Evolutionary conservation across 345 rosid genomes (phyloP).

Genomic region (Jatropha curcas): DNA sequence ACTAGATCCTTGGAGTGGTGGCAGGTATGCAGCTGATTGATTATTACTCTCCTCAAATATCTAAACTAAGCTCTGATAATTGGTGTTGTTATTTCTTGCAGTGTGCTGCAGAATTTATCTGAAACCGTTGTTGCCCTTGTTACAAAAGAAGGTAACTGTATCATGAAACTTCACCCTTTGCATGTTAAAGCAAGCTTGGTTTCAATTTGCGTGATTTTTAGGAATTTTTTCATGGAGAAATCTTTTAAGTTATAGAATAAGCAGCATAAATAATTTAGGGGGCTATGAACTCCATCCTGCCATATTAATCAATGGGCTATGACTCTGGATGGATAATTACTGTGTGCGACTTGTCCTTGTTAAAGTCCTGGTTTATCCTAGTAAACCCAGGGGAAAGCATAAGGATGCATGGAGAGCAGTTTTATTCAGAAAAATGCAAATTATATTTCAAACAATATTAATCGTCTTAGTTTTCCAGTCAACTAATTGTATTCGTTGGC

Average conservation of each 20-base stretch:
- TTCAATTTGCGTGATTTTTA: not conserved
- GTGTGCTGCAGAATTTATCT: slow-evolving; percentile 78
- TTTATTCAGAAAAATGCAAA: not conserved
- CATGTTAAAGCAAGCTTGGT: not conserved
- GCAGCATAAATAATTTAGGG: not conserved
- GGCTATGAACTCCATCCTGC: not conserved
- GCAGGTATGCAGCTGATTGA: slow-evolving; percentile 47
- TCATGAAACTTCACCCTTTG: slow-evolving; percentile 10
- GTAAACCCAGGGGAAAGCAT: not conserved
- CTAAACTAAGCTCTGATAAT: slow-evolving; percentile 16
- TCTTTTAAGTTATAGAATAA: not conserved
- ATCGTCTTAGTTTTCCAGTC: not conserved
- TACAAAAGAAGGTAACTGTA: slow-evolving; percentile 77
- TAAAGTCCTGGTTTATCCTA: not conserved
- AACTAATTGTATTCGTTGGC: not conserved
- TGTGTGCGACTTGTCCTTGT: not conserved
- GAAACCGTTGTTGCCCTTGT: slow-evolving; percentile 77
- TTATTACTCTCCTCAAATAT: slow-evolving; percentile 2
- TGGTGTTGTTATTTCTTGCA: slow-evolving; percentile 37
- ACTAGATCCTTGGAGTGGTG: slow-evolving; percentile 98
- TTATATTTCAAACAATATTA: not conserved
- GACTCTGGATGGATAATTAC: not conserved
- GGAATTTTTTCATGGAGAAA: slow-evolving; percentile 1
- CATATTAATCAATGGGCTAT: not conserved
- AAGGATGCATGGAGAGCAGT: not conserved